Evolutionary conservation across 2,329 filamentous ascomycete species (phyloP).

Genomic region (Dactylellina drechsleri): DNA sequence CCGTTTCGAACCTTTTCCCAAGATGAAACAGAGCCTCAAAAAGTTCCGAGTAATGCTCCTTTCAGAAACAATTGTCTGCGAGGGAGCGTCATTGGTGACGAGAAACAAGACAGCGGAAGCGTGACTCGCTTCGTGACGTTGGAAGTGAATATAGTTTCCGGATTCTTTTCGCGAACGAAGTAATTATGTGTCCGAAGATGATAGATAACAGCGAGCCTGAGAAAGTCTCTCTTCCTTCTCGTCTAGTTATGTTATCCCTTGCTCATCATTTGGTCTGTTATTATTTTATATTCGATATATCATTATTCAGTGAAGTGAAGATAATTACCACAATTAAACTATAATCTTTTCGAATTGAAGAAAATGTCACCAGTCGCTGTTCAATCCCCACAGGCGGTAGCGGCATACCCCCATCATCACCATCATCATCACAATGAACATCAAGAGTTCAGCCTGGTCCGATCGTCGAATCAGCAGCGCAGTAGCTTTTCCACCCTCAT

Average conservation of each 20-base stretch:
- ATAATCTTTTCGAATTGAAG: background rate
- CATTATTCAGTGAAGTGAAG: constrained; percentile 3
- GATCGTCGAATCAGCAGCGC: background rate
- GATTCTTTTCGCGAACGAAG: constrained; percentile 41
- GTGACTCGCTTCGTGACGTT: background rate
- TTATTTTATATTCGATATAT: background rate
- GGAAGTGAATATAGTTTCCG: constrained; percentile 25
- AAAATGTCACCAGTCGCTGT: constrained; percentile 46
- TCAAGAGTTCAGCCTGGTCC: constrained; percentile 24
- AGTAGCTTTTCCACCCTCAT: constrained; percentile 16
- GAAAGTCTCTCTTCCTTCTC: background rate
- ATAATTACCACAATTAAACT: background rate
- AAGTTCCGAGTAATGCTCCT: constrained; percentile 54
- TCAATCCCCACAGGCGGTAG: constrained; percentile 39
- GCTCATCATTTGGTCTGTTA: constrained; percentile 11
- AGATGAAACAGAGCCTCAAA: constrained; percentile 25
- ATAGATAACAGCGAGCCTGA: constrained; percentile 32
- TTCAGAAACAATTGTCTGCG: constrained; percentile 26
- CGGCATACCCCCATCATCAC: constrained; percentile 19
- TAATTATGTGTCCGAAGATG: constrained; percentile 49
- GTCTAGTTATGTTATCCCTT: background rate
- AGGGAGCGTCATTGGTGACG: constrained; percentile 29
- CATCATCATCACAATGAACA: constrained; percentile 21
- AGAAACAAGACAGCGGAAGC: constrained; percentile 4
- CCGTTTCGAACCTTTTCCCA: background rate